A percentile compares a stretch with the other conserved stretches of the same genome.
phyloP scores from a whole-genome alignment of 805 yeast species.

The Lachancea sp. region DNA sequence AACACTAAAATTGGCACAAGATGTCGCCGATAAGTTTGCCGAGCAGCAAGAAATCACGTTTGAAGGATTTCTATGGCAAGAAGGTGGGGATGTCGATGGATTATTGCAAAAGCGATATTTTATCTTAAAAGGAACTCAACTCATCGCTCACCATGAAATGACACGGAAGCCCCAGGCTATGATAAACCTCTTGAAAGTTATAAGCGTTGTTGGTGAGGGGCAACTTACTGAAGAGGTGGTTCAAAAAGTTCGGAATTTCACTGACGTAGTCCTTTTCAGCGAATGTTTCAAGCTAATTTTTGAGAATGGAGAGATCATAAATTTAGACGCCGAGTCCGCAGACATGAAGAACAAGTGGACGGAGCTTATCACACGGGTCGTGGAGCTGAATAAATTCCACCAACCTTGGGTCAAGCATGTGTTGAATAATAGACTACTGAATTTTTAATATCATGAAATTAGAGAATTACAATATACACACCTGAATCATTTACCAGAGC shows the following conservation, averaged over 20 bases:
- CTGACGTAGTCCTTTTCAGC: constrained; percentile 62
- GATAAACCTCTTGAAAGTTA: constrained; percentile 67
- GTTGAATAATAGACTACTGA: constrained; percentile 2
- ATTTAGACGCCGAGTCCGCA: constrained; percentile 74
- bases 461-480: constrained; percentile 3
- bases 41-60: constrained; percentile 33
- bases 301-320: constrained; percentile 73
- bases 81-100: constrained; percentile 80
- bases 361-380: constrained; percentile 46
- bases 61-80: constrained; percentile 77
- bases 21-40: constrained; percentile 36
- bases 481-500: not conserved
- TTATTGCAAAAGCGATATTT: constrained; percentile 67
- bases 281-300: constrained; percentile 73
- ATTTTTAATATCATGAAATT: too few species aligned
- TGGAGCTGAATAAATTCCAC: constrained; percentile 49
- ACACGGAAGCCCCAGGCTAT: constrained; percentile 65
- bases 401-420: constrained; percentile 57
- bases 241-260: constrained; percentile 50
- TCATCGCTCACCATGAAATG: constrained; percentile 70
- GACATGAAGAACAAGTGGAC: constrained; percentile 64
- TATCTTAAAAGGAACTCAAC: constrained; percentile 60
- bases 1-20: constrained; percentile 51
- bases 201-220: constrained; percentile 33
- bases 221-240: constrained; percentile 20